Conservation (phyloP, 176 grass and related monocot species). For the bread wheat (Triticum aestivum) region DNA sequence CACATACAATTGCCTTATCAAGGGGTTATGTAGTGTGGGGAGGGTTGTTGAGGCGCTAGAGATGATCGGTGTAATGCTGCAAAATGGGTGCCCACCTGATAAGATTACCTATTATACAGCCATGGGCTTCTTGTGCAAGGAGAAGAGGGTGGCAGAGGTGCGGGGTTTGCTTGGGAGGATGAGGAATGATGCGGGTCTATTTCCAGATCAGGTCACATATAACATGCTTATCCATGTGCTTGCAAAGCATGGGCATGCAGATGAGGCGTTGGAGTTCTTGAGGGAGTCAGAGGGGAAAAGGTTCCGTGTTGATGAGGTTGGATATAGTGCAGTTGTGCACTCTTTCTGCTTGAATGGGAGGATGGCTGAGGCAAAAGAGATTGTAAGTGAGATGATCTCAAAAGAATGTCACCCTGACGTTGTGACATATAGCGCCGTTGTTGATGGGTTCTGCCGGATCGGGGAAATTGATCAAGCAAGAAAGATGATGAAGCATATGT, state of each 20-base stretch:
- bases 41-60: slow-evolving; percentile 53
- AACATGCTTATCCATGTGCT: slow-evolving; percentile 74
- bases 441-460: slow-evolving; percentile 89
- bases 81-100: slow-evolving; percentile 61
- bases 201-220: slow-evolving; percentile 87
- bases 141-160: slow-evolving; percentile 66
- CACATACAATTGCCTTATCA: slow-evolving; percentile 86
- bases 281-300: slow-evolving; percentile 72
- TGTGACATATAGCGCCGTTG: slow-evolving; percentile 82
- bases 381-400: slow-evolving; percentile 73
- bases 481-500: slow-evolving; percentile 82
- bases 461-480: slow-evolving; percentile 83
- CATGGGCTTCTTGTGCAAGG: slow-evolving; percentile 82
- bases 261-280: slow-evolving; percentile 76
- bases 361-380: slow-evolving; percentile 72
- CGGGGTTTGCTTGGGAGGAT: slow-evolving; percentile 59
- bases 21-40: slow-evolving; percentile 63
- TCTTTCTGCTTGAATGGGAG: slow-evolving; percentile 72
- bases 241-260: slow-evolving; percentile 80
- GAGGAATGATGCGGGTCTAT: slow-evolving; percentile 55
- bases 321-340: slow-evolving; percentile 75
- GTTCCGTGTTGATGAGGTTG: slow-evolving; percentile 74
- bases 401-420: slow-evolving; percentile 81
- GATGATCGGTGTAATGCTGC: slow-evolving; percentile 64
- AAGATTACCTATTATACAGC: slow-evolving; percentile 91